Percentiles rank a stretch among this genome's conserved stretches.
These are phyloP conservation scores for Pseudozyma tsukubaensis DNA, from an alignment of 1,284 basidiomycete species.

Conservation along the genomic window DNA sequence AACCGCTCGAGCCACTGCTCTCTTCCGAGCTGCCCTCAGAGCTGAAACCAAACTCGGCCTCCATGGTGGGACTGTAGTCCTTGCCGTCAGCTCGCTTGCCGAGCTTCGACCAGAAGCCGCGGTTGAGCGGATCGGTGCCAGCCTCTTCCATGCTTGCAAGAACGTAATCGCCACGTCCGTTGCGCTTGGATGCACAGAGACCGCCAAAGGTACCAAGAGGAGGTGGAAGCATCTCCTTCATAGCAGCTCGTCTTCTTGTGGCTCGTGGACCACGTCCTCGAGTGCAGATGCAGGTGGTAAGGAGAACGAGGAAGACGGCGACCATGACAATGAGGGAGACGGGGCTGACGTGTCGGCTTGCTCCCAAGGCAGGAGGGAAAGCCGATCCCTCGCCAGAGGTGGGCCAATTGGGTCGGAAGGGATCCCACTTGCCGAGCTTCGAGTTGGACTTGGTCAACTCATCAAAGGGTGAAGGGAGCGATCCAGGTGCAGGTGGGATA, in stretches of 20 bases:
- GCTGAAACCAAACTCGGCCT: constrained; percentile 48
- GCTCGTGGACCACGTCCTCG: constrained; percentile 51
- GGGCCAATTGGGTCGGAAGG: constrained; percentile 43
- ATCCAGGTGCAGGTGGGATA: constrained; percentile 52
- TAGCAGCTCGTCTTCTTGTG: constrained; percentile 36
- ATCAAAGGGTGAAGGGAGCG: constrained; percentile 45
- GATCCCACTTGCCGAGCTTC: constrained; percentile 46
- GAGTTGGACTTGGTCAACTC: constrained; percentile 39
- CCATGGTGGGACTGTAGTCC: constrained; percentile 45
- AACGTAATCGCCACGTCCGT: constrained; percentile 56
- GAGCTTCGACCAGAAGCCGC: constrained; percentile 45
- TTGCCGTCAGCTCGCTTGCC: constrained; percentile 40
- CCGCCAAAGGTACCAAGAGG: constrained; percentile 52
- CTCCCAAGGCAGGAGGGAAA: constrained; percentile 40
- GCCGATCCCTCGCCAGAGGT: constrained; percentile 49
- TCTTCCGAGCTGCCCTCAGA: constrained; percentile 53
- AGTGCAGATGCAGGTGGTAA: constrained; percentile 50
- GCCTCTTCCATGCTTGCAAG: constrained; percentile 64
- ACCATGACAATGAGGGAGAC: constrained; percentile 38
- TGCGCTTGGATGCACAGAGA: constrained; percentile 38
- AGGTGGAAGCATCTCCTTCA: constrained; percentile 54
- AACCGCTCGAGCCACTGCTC: constrained; percentile 31
- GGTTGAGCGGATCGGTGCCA: constrained; percentile 22
- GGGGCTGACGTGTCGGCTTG: constrained; percentile 31
- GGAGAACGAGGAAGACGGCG: constrained; percentile 40